Conservation (phyloP, 176 grass and related monocot genomes). For the Guadua angustifolia region DNA sequence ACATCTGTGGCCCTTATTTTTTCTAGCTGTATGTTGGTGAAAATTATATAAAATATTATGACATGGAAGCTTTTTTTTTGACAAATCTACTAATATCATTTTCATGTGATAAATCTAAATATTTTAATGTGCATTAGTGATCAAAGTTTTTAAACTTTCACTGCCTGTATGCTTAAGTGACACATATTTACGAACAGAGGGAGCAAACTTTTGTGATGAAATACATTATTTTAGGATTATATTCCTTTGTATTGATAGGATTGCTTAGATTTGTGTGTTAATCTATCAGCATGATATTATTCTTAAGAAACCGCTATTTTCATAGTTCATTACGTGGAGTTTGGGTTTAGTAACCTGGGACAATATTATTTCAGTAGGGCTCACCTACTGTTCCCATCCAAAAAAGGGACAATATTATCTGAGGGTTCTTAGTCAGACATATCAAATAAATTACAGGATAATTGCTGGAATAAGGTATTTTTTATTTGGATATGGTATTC, state of each 20-base stretch:
- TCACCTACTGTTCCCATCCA: too few species aligned
- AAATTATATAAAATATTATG: too few species aligned
- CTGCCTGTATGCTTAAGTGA: too few species aligned
- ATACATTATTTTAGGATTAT: conserved; percentile 2
- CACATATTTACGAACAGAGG: too few species aligned
- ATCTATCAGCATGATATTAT: conserved; percentile 13
- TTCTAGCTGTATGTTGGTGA: too few species aligned
- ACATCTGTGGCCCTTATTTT: too few species aligned
- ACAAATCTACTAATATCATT: too few species aligned
- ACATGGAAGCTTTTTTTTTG: too few species aligned
- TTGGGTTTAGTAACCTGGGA: conserved; percentile 10
- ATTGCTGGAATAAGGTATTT: conserved; percentile 14
- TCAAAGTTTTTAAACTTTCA: too few species aligned
- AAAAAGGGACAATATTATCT: background rate
- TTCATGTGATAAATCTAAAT: too few species aligned
- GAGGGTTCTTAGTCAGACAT: background rate
- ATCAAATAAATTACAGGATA: background rate
- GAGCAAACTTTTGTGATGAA: background rate
- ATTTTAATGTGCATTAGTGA: too few species aligned
- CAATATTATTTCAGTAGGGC: background rate
- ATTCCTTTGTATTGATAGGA: conserved; percentile 19
- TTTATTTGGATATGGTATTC: background rate
- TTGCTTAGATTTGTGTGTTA: background rate
- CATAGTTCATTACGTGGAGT: background rate
- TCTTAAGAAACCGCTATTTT: background rate